Percentiles rank a stretch among this genome's conserved stretches.
phyloP scores from a whole-genome alignment of 305 asterid species.

The Stenogyne calaminthoides region DNA sequence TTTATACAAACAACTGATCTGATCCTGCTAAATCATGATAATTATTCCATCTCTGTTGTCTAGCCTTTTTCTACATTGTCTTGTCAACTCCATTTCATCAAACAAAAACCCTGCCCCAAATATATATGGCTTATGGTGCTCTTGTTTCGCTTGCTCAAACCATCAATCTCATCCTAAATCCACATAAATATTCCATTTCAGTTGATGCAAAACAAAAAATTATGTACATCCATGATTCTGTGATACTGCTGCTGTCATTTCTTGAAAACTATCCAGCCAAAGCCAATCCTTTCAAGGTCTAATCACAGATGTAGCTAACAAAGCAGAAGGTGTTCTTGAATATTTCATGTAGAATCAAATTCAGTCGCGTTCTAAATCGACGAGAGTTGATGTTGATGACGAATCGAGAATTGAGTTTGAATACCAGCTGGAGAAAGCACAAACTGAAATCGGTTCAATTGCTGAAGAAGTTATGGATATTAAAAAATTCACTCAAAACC shows the following conservation, averaged over 20 bases:
- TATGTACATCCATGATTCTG: background rate
- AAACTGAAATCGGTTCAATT: background rate
- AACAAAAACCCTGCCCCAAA: background rate
- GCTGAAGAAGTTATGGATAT: background rate
- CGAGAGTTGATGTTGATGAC: background rate
- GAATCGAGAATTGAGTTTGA: background rate
- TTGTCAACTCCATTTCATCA: background rate
- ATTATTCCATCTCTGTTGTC: no score
- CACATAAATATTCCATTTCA: background rate
- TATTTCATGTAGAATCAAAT: background rate
- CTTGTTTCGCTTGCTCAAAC: background rate
- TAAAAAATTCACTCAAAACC: no score
- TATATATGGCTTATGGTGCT: constrained; percentile 6
- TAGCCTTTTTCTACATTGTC: background rate
- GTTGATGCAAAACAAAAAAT: background rate
- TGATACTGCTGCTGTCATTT: background rate
- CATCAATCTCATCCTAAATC: background rate
- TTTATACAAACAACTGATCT: no score
- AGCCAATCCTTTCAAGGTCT: background rate
- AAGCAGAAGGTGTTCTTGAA: background rate
- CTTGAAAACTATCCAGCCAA: background rate
- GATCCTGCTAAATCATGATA: no score
- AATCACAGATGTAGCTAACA: background rate
- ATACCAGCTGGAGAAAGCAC: background rate
- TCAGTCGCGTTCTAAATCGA: background rate